phyloP scores from a whole-genome alignment of 129 eudicot species.

The Smallanthus sonchifolius region DNA sequence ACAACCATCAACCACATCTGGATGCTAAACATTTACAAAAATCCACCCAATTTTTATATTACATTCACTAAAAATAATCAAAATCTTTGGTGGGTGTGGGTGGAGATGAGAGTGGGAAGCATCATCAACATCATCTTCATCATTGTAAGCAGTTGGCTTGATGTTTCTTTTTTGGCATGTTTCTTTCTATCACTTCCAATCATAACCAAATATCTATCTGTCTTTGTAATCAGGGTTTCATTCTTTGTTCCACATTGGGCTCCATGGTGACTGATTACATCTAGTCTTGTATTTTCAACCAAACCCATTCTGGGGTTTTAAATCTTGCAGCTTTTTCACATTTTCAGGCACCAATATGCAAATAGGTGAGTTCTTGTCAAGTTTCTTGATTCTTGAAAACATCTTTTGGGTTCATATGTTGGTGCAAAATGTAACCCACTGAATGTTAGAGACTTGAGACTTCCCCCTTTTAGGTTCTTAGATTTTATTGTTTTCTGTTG shows the following conservation, averaged over 20 bases:
- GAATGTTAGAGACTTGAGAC: background rate
- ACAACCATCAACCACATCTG: slow-evolving; percentile 36
- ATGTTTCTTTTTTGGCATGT: slow-evolving; percentile 36
- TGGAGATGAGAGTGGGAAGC: slow-evolving; percentile 45
- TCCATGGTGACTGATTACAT: slow-evolving; percentile 23
- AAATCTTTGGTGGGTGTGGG: slow-evolving; percentile 30
- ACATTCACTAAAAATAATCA: slow-evolving; percentile 10
- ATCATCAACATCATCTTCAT: slow-evolving; percentile 44
- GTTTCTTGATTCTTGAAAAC: slow-evolving; percentile 3
- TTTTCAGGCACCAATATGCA: slow-evolving; percentile 32
- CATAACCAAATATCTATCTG: slow-evolving; percentile 29
- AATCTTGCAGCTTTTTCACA: slow-evolving; percentile 25
- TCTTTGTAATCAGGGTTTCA: slow-evolving; percentile 23
- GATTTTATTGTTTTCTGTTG: background rate
- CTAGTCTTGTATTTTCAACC: slow-evolving; percentile 13
- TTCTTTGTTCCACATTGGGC: slow-evolving; percentile 31
- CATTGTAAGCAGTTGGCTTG: slow-evolving; percentile 32
- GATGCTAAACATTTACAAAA: slow-evolving; percentile 27
- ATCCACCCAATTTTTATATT: background rate
- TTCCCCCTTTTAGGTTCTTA: background rate
- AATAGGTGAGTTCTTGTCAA: slow-evolving; percentile 21
- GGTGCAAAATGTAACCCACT: slow-evolving; percentile 4
- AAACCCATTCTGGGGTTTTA: slow-evolving; percentile 28
- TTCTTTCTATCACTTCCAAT: slow-evolving; percentile 17
- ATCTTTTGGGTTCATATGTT: slow-evolving; percentile 21